These are phyloP conservation scores for Lipomyces sp. DNA, from an alignment of 805 yeast species.

Conservation along the genomic window DNA sequence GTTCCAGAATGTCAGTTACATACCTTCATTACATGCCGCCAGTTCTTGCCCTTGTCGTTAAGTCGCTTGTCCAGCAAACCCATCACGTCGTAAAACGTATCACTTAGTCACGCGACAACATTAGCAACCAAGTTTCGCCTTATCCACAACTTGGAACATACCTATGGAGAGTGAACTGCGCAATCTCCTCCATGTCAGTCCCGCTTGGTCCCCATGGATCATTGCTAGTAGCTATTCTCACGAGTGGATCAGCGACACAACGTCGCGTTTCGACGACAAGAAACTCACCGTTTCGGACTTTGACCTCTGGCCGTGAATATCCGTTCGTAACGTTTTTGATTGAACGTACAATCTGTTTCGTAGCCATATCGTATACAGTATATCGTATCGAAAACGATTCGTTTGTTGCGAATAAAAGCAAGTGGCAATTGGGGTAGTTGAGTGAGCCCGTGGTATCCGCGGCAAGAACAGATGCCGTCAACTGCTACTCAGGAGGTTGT, in stretches of 20 bases:
- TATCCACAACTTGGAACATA: conserved; percentile 35
- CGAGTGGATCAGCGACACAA: background rate
- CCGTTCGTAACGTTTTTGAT: conserved; percentile 85
- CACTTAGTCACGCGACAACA: conserved; percentile 41
- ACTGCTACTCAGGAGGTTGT: background rate
- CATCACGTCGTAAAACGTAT: conserved; percentile 86
- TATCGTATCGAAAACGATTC: background rate
- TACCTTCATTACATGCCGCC: conserved; percentile 90
- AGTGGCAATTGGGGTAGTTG: background rate
- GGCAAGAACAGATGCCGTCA: background rate
- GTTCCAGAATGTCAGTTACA: background rate
- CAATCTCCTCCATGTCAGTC: conserved; percentile 79
- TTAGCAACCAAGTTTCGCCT: background rate
- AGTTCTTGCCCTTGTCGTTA: conserved; percentile 94
- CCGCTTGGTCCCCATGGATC: conserved; percentile 85
- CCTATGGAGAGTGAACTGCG: conserved; percentile 69
- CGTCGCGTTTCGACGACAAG: background rate
- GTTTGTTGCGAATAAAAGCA: background rate
- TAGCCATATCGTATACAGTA: background rate
- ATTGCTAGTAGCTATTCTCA: conserved; percentile 71
- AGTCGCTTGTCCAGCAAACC: conserved; percentile 90
- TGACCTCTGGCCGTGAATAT: conserved; percentile 79
- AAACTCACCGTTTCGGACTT: conserved; percentile 67
- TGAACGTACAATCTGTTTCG: conserved; percentile 33
- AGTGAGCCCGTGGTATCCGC: background rate